Evolutionary conservation across 345 rosid genomes (phyloP).

Genomic region (Salix dunnii): DNA sequence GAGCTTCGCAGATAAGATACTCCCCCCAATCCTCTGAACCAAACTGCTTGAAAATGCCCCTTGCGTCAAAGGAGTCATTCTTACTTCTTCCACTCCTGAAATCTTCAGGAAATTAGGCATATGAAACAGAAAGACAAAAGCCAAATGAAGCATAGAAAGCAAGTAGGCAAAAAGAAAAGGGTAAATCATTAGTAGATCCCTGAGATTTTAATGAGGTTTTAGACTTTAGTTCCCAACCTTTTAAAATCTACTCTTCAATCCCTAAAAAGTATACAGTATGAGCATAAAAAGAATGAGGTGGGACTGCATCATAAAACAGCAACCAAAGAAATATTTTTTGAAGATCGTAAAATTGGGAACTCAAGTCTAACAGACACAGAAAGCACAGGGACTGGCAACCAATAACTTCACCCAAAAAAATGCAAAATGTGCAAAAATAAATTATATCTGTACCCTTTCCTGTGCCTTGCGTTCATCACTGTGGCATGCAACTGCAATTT

Average conservation of each 20-base stretch:
- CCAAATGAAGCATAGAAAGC: background rate
- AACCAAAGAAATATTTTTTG: background rate
- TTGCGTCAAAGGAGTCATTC: conserved; percentile 60
- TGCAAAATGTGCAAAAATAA: background rate
- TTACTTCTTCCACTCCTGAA: conserved; percentile 42
- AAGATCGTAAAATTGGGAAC: background rate
- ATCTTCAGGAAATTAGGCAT: conserved; percentile 6
- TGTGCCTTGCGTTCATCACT: conserved; percentile 66
- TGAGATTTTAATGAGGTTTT: background rate
- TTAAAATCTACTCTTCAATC: background rate
- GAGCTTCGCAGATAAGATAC: conserved; percentile 81
- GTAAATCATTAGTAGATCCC: background rate
- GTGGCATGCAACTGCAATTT: conserved; percentile 82
- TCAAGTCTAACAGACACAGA: background rate
- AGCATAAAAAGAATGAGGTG: background rate
- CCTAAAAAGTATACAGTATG: background rate
- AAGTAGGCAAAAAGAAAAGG: background rate
- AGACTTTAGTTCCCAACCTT: background rate
- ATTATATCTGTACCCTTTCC: conserved; percentile 46
- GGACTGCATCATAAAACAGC: background rate
- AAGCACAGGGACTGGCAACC: background rate
- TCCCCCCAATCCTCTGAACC: conserved; percentile 83
- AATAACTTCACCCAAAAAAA: background rate
- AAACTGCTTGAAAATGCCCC: conserved; percentile 58
- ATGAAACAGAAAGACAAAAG: background rate